These are phyloP conservation scores for Fraxinus baroniana DNA, from an alignment of 305 asterid genomes.

Conservation along the genomic window DNA sequence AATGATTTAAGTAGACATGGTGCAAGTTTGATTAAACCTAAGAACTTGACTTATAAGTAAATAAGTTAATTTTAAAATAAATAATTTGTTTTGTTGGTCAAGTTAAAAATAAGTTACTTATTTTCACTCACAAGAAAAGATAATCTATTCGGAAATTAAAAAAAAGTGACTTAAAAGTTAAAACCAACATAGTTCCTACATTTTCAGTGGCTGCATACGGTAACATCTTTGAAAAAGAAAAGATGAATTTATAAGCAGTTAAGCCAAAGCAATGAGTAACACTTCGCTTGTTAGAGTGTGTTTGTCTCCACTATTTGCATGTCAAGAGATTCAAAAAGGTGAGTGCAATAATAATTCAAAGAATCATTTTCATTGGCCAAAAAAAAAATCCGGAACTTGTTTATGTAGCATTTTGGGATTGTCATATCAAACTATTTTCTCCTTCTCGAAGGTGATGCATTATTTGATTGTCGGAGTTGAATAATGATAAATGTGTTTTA, in stretches of 20 bases:
- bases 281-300: neutral
- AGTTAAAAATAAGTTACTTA: neutral
- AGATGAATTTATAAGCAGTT: too few relatives aligned
- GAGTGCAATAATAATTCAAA: neutral
- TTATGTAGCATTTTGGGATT: constrained; percentile 4
- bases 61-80: neutral
- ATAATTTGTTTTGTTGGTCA: neutral
- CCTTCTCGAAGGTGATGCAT: constrained; percentile 47
- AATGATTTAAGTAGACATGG: neutral
- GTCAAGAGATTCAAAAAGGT: neutral
- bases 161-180: neutral
- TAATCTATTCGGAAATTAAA: too few relatives aligned
- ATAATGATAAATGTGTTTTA: too few relatives aligned
- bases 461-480: too few relatives aligned
- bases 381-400: neutral
- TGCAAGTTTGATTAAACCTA: neutral
- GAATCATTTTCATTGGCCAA: neutral
- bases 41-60: neutral
- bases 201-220: neutral
- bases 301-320: neutral
- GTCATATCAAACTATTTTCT: constrained; percentile 58
- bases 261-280: neutral
- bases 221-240: neutral
- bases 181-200: neutral
- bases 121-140: too few relatives aligned